phyloP scores from a whole-genome alignment of 139 green algal genomes.

The Chloropicon primus region DNA sequence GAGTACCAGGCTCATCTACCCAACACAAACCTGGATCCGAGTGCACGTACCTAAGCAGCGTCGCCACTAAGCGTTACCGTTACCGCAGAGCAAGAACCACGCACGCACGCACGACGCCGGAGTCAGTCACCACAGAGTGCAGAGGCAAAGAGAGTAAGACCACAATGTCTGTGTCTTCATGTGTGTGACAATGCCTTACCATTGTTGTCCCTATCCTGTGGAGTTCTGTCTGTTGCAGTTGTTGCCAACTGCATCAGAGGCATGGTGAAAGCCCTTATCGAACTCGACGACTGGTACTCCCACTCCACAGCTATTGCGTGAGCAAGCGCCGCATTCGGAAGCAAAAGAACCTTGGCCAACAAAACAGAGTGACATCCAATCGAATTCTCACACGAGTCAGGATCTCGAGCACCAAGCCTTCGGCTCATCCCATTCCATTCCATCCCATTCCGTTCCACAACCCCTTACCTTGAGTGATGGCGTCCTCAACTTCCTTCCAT shows the following conservation, averaged over 20 bases:
- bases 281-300: constrained; percentile 6
- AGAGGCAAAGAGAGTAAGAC: too few species aligned
- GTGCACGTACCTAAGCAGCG: constrained; percentile 69
- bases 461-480: background rate
- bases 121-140: too few species aligned
- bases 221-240: constrained; percentile 75
- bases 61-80: constrained; percentile 46
- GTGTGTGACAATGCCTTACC: too few species aligned
- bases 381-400: too few species aligned
- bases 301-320: constrained; percentile 11
- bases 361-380: too few species aligned
- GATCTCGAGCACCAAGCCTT: background rate
- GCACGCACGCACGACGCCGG: background rate
- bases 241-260: constrained; percentile 77
- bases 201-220: background rate
- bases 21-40: constrained; percentile 58
- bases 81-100: constrained; percentile 40
- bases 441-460: too few species aligned
- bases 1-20: constrained; percentile 26
- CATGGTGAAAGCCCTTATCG: constrained; percentile 74
- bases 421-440: too few species aligned
- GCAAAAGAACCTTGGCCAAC: background rate
- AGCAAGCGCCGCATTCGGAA: constrained; percentile 6
- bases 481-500: constrained; percentile 5
- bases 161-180: too few species aligned